phyloP scores from a whole-genome alignment of 306 rosid genomes.

The Cucurbita argyrosperma region DNA sequence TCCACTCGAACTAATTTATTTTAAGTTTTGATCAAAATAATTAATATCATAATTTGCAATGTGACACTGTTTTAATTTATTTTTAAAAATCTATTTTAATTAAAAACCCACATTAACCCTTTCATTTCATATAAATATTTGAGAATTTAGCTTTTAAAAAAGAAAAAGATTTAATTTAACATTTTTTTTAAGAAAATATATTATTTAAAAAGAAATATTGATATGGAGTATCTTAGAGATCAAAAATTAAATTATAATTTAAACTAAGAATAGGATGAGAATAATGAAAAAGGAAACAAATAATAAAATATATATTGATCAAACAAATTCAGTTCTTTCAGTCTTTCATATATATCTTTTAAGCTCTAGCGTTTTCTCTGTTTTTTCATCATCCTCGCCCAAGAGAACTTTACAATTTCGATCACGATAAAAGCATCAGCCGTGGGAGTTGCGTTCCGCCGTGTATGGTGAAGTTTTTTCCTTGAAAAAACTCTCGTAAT shows the following conservation, averaged over 20 bases:
- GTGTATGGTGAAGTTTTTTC: background rate
- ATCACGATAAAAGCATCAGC: slow-evolving; percentile 1
- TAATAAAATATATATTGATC: background rate
- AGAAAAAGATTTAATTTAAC: background rate
- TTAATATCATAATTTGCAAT: too few relatives aligned
- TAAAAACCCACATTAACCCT: too few relatives aligned
- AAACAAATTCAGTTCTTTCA: background rate
- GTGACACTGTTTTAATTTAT: too few relatives aligned
- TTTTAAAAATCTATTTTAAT: too few relatives aligned
- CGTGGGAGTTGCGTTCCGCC: background rate
- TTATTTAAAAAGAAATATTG: background rate
- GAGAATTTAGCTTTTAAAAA: too few relatives aligned
- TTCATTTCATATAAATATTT: too few relatives aligned
- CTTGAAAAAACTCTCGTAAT: background rate
- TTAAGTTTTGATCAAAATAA: too few relatives aligned
- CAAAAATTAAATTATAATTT: background rate
- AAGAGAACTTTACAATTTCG: background rate
- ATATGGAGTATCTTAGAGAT: background rate
- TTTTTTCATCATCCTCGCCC: slow-evolving; percentile 10
- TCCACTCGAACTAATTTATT: too few relatives aligned
- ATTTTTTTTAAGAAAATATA: too few relatives aligned
- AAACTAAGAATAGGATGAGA: background rate
- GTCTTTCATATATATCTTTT: slow-evolving; percentile 2
- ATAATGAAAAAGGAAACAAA: background rate
- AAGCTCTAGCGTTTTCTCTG: background rate